Evolutionary conservation across 192 early-diverging fungal species (phyloP).

Genomic region (Neocallimastix lanati): DNA sequence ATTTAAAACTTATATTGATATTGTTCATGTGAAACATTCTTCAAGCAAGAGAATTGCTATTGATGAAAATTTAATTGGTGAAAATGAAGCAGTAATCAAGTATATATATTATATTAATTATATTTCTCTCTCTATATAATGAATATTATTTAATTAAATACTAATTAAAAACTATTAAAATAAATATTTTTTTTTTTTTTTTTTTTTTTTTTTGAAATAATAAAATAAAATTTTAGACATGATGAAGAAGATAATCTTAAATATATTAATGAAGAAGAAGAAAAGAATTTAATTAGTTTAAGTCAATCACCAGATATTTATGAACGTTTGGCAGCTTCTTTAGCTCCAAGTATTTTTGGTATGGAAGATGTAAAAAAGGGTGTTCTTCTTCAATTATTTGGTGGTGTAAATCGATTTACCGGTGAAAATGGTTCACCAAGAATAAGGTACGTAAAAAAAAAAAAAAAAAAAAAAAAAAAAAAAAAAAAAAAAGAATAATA

Average conservation of each 20-base stretch:
- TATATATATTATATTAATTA: too few relatives aligned
- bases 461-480: constrained; percentile 23
- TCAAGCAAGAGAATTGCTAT: constrained; percentile 51
- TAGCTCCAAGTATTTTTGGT: constrained; percentile 88
- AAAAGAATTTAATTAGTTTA: constrained; percentile 42
- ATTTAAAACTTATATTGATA: constrained; percentile 89
- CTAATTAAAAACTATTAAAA: too few relatives aligned
- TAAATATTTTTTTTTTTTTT: too few relatives aligned
- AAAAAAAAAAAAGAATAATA: too few relatives aligned
- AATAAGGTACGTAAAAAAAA: constrained; percentile 19
- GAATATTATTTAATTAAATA: too few relatives aligned
- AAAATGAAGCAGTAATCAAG: constrained; percentile 27
- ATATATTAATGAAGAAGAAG: constrained; percentile 22
- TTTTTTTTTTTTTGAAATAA: too few relatives aligned
- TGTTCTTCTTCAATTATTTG: constrained; percentile 84
- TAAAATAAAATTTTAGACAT: too few relatives aligned
- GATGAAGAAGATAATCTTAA: constrained; percentile 25
- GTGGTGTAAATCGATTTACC: constrained; percentile 75
- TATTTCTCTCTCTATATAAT: too few relatives aligned
- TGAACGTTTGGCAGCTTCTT: constrained; percentile 59
- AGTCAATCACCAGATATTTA: constrained; percentile 51
- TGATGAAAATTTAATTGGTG: constrained; percentile 21
- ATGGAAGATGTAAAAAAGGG: constrained; percentile 96
- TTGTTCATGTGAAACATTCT: constrained; percentile 73
- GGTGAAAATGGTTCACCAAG: constrained; percentile 15